Evolutionary conservation across 139 green algal genomes (phyloP).

Genomic region (Trebouxia sp.): DNA sequence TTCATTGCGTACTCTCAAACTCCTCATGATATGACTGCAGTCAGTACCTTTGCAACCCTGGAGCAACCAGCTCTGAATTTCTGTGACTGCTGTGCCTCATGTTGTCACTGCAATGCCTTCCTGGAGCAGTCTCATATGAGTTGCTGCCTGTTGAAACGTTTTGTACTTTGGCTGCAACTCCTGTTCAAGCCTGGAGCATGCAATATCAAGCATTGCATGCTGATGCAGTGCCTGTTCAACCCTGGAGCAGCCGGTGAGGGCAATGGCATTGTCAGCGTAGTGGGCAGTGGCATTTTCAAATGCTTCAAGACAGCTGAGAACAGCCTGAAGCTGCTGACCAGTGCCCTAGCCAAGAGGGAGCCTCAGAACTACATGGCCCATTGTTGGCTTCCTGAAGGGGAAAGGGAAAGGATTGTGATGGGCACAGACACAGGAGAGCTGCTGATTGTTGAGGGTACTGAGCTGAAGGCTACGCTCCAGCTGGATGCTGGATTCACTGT

Average conservation of each 20-base stretch:
- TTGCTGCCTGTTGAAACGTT: too few relatives aligned
- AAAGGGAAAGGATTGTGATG: conserved; percentile 71
- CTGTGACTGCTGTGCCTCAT: too few relatives aligned
- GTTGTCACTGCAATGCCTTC: too few relatives aligned
- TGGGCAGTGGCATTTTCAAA: conserved; percentile 71
- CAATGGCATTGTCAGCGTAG: conserved; percentile 51
- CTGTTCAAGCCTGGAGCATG: background rate
- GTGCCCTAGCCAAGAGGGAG: conserved; percentile 62
- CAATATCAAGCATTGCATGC: background rate
- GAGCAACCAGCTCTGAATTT: too few relatives aligned
- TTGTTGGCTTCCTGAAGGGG: conserved; percentile 53
- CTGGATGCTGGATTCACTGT: conserved; percentile 51
- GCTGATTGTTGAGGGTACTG: conserved; percentile 72
- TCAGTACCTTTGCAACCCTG: too few relatives aligned
- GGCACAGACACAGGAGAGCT: conserved; percentile 81
- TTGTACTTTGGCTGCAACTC: background rate
- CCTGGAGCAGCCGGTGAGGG: conserved; percentile 42
- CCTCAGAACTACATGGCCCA: conserved; percentile 59
- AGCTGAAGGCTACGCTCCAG: conserved; percentile 57
- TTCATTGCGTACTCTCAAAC: too few relatives aligned
- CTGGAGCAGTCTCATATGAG: too few relatives aligned
- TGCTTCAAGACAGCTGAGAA: conserved; percentile 49
- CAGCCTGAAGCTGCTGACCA: conserved; percentile 53
- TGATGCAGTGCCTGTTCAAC: conserved; percentile 60
- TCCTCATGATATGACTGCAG: too few relatives aligned